Evolutionary conservation across 768 basidiomycete species (phyloP).

Genomic region (Cubamyces sp.): DNA sequence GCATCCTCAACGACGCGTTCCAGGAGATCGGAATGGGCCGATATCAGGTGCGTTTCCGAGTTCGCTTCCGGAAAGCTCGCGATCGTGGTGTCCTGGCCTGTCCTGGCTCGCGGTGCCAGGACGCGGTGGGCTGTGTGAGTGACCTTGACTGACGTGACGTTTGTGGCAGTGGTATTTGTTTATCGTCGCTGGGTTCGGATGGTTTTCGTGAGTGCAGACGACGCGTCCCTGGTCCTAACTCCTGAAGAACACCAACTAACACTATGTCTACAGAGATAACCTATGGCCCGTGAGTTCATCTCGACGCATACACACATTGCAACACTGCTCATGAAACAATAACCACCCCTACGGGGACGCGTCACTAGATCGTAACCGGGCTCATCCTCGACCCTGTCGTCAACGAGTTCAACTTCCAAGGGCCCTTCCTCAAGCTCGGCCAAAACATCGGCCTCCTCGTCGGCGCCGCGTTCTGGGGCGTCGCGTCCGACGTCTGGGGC

Average conservation of each 20-base stretch:
- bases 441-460: constrained; percentile 77
- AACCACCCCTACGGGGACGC: neutral
- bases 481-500: constrained; percentile 74
- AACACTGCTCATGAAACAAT: neutral
- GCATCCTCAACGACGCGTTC: constrained; percentile 48
- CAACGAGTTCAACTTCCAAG: constrained; percentile 64
- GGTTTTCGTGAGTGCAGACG: constrained; percentile 68
- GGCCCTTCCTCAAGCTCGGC: constrained; percentile 66
- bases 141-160: neutral
- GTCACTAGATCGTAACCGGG: constrained; percentile 59
- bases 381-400: constrained; percentile 68
- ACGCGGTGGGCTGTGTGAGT: too few relatives aligned
- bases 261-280: constrained; percentile 70
- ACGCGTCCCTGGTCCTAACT: too few relatives aligned
- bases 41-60: constrained; percentile 46
- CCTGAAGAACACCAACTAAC: too few relatives aligned
- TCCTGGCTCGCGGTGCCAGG: too few relatives aligned
- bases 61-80: neutral
- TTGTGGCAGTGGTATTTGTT: constrained; percentile 58
- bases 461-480: constrained; percentile 71
- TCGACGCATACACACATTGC: neutral
- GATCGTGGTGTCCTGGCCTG: too few relatives aligned
- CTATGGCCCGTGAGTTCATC: constrained; percentile 61
- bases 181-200: constrained; percentile 69
- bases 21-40: constrained; percentile 58